A percentile compares a stretch with the other conserved stretches of the same genome.
Conservation (phyloP, 2,329 filamentous ascomycete species). For the Nemania sp. region DNA sequence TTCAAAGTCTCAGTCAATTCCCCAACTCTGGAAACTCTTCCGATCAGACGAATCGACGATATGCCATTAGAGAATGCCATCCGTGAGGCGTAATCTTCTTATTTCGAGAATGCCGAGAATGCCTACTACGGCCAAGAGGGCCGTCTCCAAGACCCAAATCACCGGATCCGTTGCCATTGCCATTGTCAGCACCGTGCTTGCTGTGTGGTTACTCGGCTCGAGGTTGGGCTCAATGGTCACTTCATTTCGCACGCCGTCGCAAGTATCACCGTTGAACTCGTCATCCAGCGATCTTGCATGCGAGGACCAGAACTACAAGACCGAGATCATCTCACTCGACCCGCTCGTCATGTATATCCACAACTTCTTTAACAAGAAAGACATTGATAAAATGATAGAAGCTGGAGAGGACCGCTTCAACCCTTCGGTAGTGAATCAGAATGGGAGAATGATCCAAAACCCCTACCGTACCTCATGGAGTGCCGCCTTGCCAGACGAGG, state of each 20-base stretch:
- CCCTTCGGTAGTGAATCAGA: constrained; percentile 44
- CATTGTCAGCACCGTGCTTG: background rate
- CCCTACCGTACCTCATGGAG: constrained; percentile 45
- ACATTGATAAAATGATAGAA: constrained; percentile 42
- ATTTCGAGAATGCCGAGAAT: constrained; percentile 5
- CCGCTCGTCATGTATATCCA: constrained; percentile 50
- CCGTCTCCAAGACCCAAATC: background rate
- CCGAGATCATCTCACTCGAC: constrained; percentile 48
- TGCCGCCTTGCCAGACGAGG: constrained; percentile 43
- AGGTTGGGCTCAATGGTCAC: background rate
- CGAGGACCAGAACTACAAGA: constrained; percentile 42
- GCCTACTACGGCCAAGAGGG: background rate
- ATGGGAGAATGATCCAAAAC: constrained; percentile 37
- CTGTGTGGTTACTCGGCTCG: constrained; percentile 4
- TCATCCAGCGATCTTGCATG: constrained; percentile 9
- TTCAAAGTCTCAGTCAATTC: too few relatives aligned
- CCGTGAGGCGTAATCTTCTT: background rate
- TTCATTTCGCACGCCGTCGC: background rate
- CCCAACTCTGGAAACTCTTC: too few relatives aligned
- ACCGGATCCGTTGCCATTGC: constrained; percentile 5
- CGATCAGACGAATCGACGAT: background rate
- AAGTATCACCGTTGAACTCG: background rate
- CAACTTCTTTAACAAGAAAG: constrained; percentile 42
- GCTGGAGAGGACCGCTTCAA: constrained; percentile 43
- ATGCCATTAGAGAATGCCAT: background rate